A percentile compares a stretch with the other conserved stretches of the same genome.
These are phyloP conservation scores for Raphanus hybrid DNA, from an alignment of 441 rosid genomes.

Conservation along the genomic window DNA sequence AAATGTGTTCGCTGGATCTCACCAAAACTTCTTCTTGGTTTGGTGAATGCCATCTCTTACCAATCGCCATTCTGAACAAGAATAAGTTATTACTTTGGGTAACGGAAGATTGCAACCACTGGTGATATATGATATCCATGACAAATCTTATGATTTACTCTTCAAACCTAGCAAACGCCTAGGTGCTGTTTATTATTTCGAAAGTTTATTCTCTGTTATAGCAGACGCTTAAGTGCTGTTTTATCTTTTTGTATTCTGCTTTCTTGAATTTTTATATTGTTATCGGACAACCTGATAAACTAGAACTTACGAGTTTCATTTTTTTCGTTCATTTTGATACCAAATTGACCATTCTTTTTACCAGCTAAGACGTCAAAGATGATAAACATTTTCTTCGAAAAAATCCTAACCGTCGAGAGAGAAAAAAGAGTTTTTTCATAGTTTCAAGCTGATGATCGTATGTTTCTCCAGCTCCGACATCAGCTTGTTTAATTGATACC, in stretches of 20 bases:
- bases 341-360: too few relatives aligned
- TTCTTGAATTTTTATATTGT: too few relatives aligned
- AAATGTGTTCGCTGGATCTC: background rate
- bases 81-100: conserved; percentile 1
- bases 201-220: conserved; percentile 9
- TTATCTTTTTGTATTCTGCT: background rate
- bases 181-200: background rate
- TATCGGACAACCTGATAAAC: too few relatives aligned
- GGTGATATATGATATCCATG: conserved; percentile 1
- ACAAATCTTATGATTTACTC: conserved; percentile 22
- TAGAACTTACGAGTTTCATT: too few relatives aligned
- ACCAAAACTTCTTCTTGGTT: background rate
- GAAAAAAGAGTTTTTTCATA: too few relatives aligned
- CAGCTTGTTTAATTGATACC: too few relatives aligned
- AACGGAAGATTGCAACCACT: background rate
- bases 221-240: background rate
- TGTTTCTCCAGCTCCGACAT: too few relatives aligned
- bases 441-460: too few relatives aligned
- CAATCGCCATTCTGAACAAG: background rate
- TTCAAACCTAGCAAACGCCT: background rate
- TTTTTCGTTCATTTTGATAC: too few relatives aligned
- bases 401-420: too few relatives aligned
- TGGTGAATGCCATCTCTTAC: background rate
- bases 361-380: too few relatives aligned
- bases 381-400: too few relatives aligned